Evolutionary conservation across 192 early-diverging fungal species (phyloP).

Genomic region (Podila minutissima): DNA sequence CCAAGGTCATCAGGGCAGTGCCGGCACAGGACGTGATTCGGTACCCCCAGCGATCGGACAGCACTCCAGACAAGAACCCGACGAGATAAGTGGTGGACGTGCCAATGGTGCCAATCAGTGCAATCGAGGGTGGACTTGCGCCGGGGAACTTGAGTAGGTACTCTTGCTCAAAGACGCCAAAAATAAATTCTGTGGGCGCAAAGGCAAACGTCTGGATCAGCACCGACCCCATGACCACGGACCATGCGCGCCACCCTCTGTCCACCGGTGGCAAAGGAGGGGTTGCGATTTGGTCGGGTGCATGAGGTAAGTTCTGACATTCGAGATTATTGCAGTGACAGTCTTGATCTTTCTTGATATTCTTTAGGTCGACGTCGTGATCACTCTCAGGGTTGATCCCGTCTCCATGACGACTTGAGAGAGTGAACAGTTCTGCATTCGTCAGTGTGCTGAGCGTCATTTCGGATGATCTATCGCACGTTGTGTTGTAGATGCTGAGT

Average conservation of each 20-base stretch:
- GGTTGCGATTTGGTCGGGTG: neutral
- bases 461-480: too few species aligned
- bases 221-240: constrained; percentile 18
- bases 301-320: neutral
- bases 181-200: constrained; percentile 45
- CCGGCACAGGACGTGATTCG: constrained; percentile 54
- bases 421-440: too few species aligned
- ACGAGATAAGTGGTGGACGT: constrained; percentile 18
- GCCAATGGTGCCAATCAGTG: constrained; percentile 34
- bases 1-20: constrained; percentile 35
- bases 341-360: too few species aligned
- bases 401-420: too few species aligned
- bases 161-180: constrained; percentile 35
- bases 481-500: too few species aligned
- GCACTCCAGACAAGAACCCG: constrained; percentile 22
- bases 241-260: constrained; percentile 23
- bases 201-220: constrained; percentile 38
- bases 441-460: too few species aligned
- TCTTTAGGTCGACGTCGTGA: too few species aligned
- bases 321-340: too few species aligned
- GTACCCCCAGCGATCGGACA: constrained; percentile 56
- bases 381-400: too few species aligned
- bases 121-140: constrained; percentile 13
- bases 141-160: constrained; percentile 13
- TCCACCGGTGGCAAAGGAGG: neutral